Evolutionary conservation across 1,284 basidiomycete species (phyloP).

Genomic region (Fomitopsis pinicola): DNA sequence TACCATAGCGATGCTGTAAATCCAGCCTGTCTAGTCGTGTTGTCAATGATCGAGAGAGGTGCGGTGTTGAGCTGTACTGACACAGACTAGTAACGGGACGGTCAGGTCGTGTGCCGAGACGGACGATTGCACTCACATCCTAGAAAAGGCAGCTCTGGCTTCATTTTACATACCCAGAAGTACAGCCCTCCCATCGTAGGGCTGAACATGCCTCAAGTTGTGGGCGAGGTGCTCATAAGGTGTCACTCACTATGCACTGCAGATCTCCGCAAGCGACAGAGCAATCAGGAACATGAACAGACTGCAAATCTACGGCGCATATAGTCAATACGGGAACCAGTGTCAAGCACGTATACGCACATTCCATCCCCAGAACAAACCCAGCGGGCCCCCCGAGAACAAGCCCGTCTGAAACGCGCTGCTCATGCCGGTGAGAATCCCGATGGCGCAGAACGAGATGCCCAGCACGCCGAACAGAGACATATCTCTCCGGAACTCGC

Average conservation of each 20-base stretch:
- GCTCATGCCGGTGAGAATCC: constrained; percentile 58
- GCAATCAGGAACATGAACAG: constrained; percentile 59
- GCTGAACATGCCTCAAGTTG: constrained; percentile 22
- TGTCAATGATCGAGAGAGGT: background rate
- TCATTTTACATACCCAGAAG: constrained; percentile 66
- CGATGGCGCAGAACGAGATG: constrained; percentile 60
- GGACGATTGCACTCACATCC: constrained; percentile 39
- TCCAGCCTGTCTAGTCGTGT: constrained; percentile 47
- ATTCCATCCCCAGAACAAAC: constrained; percentile 66
- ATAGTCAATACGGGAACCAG: background rate
- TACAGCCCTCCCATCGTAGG: constrained; percentile 57
- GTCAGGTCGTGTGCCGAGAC: background rate
- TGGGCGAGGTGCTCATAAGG: background rate
- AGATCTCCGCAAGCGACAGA: constrained; percentile 54
- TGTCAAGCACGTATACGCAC: constrained; percentile 24
- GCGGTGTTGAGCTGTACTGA: constrained; percentile 9
- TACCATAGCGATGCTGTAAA: constrained; percentile 59
- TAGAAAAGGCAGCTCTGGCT: constrained; percentile 47
- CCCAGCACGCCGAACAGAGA: constrained; percentile 55
- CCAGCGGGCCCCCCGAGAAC: constrained; percentile 55
- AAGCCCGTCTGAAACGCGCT: constrained; percentile 52
- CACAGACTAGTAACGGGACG: constrained; percentile 16
- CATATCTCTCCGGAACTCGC: constrained; percentile 55
- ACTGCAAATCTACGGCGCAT: constrained; percentile 42
- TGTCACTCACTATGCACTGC: constrained; percentile 49